Conservation (phyloP, 2,329 filamentous ascomycete genomes). For the Colletotrichum falcatum region DNA sequence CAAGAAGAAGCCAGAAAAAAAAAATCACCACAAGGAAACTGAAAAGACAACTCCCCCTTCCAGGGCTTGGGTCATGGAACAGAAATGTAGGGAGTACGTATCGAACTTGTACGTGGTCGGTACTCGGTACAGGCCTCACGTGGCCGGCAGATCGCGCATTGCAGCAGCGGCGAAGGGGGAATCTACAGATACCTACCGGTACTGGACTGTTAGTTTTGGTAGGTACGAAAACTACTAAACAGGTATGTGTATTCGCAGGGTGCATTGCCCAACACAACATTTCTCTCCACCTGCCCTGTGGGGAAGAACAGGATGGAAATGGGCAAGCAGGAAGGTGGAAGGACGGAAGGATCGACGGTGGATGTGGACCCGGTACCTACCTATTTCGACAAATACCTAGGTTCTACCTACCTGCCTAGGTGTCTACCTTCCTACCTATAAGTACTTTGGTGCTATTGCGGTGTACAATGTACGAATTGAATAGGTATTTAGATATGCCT, state of each 20-base stretch:
- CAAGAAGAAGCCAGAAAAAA: no score
- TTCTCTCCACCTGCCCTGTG: background rate
- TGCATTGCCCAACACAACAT: background rate
- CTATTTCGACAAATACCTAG: background rate
- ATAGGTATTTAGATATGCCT: no score
- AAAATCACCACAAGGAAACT: background rate
- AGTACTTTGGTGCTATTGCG: no score
- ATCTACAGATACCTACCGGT: slow-evolving; percentile 1
- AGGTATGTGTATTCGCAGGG: no score
- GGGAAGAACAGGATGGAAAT: background rate
- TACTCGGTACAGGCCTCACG: slow-evolving; percentile 31
- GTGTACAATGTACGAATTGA: no score
- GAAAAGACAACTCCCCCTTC: no score
- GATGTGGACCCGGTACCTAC: background rate
- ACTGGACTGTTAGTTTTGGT: no score
- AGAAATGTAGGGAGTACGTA: background rate
- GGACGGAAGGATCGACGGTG: background rate
- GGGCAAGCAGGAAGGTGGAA: background rate
- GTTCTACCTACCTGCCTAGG: no score
- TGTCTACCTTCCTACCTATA: no score
- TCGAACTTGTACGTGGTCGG: background rate
- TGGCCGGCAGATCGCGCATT: slow-evolving; percentile 42
- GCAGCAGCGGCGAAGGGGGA: slow-evolving; percentile 35
- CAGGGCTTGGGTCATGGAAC: background rate
- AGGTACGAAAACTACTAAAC: no score